A percentile compares a stretch with the other conserved stretches of the same genome.
Evolutionary conservation across 768 basidiomycete genomes (phyloP).

Genomic region (Pleurotus ostreatus): DNA sequence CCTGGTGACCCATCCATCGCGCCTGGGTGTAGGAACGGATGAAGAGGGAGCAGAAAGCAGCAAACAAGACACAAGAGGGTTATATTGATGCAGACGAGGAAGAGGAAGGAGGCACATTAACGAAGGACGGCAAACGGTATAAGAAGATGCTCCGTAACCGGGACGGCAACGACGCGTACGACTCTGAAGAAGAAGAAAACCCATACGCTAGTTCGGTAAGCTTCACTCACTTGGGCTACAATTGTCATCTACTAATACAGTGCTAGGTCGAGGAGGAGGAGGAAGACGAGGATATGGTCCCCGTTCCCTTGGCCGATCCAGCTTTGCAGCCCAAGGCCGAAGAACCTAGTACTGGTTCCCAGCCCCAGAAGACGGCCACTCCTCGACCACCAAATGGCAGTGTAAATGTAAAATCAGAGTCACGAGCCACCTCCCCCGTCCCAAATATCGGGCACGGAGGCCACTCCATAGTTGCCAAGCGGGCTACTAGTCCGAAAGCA

Average conservation of each 20-base stretch:
- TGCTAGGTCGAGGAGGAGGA: slow-evolving; percentile 67
- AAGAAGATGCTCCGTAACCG: slow-evolving; percentile 82
- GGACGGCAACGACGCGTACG: slow-evolving; percentile 80
- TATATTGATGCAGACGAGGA: slow-evolving; percentile 71
- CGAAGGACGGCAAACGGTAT: slow-evolving; percentile 73
- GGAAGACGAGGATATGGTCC: slow-evolving; percentile 53
- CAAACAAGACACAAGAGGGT: slow-evolving; percentile 70
- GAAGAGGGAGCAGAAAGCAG: slow-evolving; percentile 75
- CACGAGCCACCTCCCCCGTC: slow-evolving; percentile 60
- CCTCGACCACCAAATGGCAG: slow-evolving; percentile 23
- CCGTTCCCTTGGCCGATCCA: slow-evolving; percentile 30
- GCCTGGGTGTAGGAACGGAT: slow-evolving; percentile 59
- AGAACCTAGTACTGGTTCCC: slow-evolving; percentile 37
- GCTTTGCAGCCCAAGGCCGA: slow-evolving; percentile 38
- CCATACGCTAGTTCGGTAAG: slow-evolving; percentile 78
- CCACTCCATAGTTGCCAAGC: slow-evolving; percentile 76
- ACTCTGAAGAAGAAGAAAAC: slow-evolving; percentile 80
- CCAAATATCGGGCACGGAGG: slow-evolving; percentile 48
- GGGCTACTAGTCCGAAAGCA: slow-evolving; percentile 78
- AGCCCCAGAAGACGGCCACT: slow-evolving; percentile 34
- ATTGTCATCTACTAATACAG: neutral
- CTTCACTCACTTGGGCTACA: slow-evolving; percentile 9
- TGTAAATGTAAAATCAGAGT: slow-evolving; percentile 28
- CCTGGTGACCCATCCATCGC: slow-evolving; percentile 8
- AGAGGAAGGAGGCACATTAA: slow-evolving; percentile 53